phyloP scores from a whole-genome alignment of 768 basidiomycete genomes.

The Mrakia hoshinonis region DNA sequence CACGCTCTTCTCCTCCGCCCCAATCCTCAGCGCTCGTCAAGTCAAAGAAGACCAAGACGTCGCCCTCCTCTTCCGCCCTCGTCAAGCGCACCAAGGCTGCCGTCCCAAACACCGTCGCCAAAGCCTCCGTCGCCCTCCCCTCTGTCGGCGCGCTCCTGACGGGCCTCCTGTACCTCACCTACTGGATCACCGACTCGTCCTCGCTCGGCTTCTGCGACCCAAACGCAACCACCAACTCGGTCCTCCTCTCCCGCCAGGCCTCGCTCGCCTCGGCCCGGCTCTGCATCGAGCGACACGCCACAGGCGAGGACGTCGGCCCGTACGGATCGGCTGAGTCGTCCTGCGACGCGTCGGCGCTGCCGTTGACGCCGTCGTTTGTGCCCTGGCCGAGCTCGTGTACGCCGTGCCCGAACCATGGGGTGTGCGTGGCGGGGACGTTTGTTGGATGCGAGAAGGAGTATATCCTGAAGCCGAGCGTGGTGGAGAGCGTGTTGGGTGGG shows the following conservation, averaged over 20 bases:
- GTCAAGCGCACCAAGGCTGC: neutral
- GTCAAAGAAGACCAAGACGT: neutral
- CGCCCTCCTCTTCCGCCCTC: neutral
- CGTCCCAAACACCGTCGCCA: neutral
- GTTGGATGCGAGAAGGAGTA: slow-evolving; percentile 41
- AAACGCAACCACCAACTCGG: slow-evolving; percentile 34
- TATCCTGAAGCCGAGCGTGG: slow-evolving; percentile 31
- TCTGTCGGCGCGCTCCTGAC: slow-evolving; percentile 16
- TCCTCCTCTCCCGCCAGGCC: slow-evolving; percentile 32
- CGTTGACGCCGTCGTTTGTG: slow-evolving; percentile 35
- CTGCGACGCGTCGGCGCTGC: slow-evolving; percentile 38
- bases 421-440: slow-evolving; percentile 38
- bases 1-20: neutral
- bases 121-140: slow-evolving; percentile 7
- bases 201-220: slow-evolving; percentile 43
- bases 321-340: slow-evolving; percentile 29
- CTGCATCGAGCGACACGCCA: slow-evolving; percentile 32
- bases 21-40: neutral
- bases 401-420: slow-evolving; percentile 42
- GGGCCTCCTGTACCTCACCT: slow-evolving; percentile 10
- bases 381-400: slow-evolving; percentile 38
- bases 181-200: slow-evolving; percentile 17
- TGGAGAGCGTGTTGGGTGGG: slow-evolving; percentile 28
- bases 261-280: slow-evolving; percentile 31
- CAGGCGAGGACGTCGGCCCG: slow-evolving; percentile 23